Percentiles rank a stretch among this genome's conserved stretches.
Conservation (phyloP, 2,329 filamentous ascomycete species). For the Lizonia empirigonia region DNA sequence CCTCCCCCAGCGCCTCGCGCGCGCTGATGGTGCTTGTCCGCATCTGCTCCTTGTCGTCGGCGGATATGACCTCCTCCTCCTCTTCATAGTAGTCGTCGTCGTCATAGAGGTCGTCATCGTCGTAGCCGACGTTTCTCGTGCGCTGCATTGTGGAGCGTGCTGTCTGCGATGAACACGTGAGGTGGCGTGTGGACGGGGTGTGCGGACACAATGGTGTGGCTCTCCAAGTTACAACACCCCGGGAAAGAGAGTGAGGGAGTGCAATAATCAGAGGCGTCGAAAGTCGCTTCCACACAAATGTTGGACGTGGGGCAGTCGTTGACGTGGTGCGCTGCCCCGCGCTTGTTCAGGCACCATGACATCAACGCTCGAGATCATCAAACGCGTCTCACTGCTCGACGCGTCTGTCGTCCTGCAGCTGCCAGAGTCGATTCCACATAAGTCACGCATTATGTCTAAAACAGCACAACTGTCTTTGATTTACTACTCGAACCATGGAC, state of each 20-base stretch:
- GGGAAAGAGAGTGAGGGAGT: neutral
- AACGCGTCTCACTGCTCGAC: neutral
- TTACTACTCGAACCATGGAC: conserved; percentile 6
- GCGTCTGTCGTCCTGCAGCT: neutral
- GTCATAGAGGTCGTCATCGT: conserved; percentile 59
- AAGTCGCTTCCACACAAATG: neutral
- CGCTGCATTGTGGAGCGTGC: conserved; percentile 43
- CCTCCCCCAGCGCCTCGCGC: conserved; percentile 65
- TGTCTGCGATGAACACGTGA: too few species aligned
- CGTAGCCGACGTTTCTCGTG: conserved; percentile 55
- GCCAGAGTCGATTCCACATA: too few species aligned
- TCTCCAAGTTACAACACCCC: too few species aligned
- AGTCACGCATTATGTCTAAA: neutral
- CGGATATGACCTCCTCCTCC: conserved; percentile 30
- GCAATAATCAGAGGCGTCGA: too few species aligned
- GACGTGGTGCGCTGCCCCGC: conserved; percentile 30
- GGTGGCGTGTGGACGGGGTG: too few species aligned
- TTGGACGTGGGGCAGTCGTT: conserved; percentile 23
- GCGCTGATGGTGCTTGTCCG: conserved; percentile 70
- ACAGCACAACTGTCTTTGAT: neutral
- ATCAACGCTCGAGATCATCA: conserved; percentile 1
- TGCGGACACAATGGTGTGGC: too few species aligned
- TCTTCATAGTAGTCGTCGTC: conserved; percentile 54
- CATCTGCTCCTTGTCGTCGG: conserved; percentile 59
- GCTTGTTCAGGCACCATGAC: conserved; percentile 19